These are phyloP conservation scores for Cutaneotrichosporon sp. DNA, from an alignment of 1,284 basidiomycete genomes.

Conservation along the genomic window DNA sequence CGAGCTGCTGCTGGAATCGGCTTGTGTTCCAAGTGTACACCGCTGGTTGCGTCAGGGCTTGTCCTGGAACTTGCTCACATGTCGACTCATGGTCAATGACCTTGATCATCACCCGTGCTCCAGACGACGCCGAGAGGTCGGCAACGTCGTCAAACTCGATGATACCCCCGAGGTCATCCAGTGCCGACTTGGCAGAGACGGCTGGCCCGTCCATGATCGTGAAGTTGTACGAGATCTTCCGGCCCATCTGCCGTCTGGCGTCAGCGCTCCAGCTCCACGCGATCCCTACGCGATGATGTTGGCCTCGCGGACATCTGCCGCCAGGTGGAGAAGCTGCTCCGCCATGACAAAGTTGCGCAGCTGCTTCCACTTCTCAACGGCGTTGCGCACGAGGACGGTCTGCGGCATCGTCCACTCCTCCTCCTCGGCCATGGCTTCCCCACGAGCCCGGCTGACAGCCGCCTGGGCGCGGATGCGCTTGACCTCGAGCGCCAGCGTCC, in stretches of 20 bases:
- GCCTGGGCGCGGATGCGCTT: slow-evolving; percentile 75
- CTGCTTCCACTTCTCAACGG: slow-evolving; percentile 78
- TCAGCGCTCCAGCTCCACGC: slow-evolving; percentile 24
- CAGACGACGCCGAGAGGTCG: slow-evolving; percentile 69
- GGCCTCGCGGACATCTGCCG: slow-evolving; percentile 88
- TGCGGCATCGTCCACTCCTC: slow-evolving; percentile 69
- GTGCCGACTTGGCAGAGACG: slow-evolving; percentile 67
- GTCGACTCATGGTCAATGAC: slow-evolving; percentile 83
- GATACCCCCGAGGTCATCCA: slow-evolving; percentile 82
- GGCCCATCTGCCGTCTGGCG: slow-evolving; percentile 74
- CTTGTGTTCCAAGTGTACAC: slow-evolving; percentile 90
- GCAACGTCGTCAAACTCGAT: slow-evolving; percentile 92
- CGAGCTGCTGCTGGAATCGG: slow-evolving; percentile 81
- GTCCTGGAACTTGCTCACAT: slow-evolving; percentile 32
- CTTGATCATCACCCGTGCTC: slow-evolving; percentile 86
- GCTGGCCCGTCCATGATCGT: slow-evolving; percentile 70
- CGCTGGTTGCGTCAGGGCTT: slow-evolving; percentile 53
- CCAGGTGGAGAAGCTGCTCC: slow-evolving; percentile 79
- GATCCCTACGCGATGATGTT: slow-evolving; percentile 79
- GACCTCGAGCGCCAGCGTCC: slow-evolving; percentile 77
- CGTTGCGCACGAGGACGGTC: slow-evolving; percentile 73
- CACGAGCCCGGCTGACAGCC: slow-evolving; percentile 64
- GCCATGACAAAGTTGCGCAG: slow-evolving; percentile 88
- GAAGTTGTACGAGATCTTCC: slow-evolving; percentile 89
- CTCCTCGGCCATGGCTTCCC: slow-evolving; percentile 58